Base-by-base conservation (phyloP, 1,139 yeast species). In the Diutina neorugosa region DNA sequence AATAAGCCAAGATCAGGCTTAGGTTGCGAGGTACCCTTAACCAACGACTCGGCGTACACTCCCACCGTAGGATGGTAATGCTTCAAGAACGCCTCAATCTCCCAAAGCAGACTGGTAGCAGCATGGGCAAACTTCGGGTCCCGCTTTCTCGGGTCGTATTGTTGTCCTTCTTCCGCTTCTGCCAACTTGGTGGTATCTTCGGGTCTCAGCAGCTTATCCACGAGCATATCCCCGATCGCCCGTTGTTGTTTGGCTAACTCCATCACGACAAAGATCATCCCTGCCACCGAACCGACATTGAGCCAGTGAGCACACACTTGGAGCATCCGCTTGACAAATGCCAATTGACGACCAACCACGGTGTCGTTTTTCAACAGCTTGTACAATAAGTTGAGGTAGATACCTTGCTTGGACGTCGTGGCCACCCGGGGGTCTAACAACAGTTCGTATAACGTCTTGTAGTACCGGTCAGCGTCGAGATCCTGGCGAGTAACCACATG, bases 11-110 rank as follows among this genome's bases (percentile, higher is more conserved):
- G 73, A 67, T 93, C 98, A 9, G 98, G 99, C 63, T 86, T 84
- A 44, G 77, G 72, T 54, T 78, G 80, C 11, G 64, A 58, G 18
- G 66, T 63, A 6, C 78, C 80, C 19, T 70, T 73, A 21, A 81
- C 61, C 53, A 85, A 73, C 4, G 86, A 80, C 49, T 78, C 72
- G 0, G 97, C 96, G 63, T 90, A 93, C 19, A 87, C 75, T 49
- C 87, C 77, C 47, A 91, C 86, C 0, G 98, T 87, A 50, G 99
- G 99, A 65, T 93, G 98, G 72, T 80, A 94, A 67, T 93, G 98
- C 55, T 77, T 74, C 49, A 84, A 64, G 64, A 93, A 84, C 52
- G 82, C 86, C 51, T 75, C 70, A 18, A 88, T 67, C 69, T 93
- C 99, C 97, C 98, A 94, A 54, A 93, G 69, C 9, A 91, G 84